Base-by-base conservation (phyloP, 176 grass and related monocot species). In the Aegilops bicornis region DNA sequence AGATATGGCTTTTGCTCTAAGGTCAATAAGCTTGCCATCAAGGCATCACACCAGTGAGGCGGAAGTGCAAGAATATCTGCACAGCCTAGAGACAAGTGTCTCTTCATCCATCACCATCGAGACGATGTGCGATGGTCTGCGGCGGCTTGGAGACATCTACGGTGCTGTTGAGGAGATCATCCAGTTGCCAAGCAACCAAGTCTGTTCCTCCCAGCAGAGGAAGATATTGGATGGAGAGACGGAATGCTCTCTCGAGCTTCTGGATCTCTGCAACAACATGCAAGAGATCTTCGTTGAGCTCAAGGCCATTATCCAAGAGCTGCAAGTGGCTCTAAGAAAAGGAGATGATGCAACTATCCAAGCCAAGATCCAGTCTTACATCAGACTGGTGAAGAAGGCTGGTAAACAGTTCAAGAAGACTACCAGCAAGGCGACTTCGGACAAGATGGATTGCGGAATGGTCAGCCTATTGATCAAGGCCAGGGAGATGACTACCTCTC, bases 211-310 rank as follows among this genome's bases (percentile, higher is more conserved):
- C 7, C 81, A 84, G 64, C 86, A 94, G 23, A 86, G 83, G 78
- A 91, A 83, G 66, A 76, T 70, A 60, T 33, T 97, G 11, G 90
- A 97, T 75, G 62, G 72, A 54, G 89, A 94, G 67, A 76, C 83
- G 5, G 87, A 90, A 54, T 40, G 14, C 25, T 94, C 92, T 15
- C 79, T 90, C 20, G 24, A 50, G 47, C 64, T 90, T 2, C 52
- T 94, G 31, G 92, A 94, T 73, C 73, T 90, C 64, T 94, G 87
- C 60, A 79, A 68, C 7, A 33, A 61, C 13, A 58, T 89, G 82
- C 82, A 87, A 39, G 78, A 87, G 39, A 83, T 29, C 77, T 89
- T 91, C 22, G 20, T 7, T 7, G 67, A 80, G 29, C 66, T 85
- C 39, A 94, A 90, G 70, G 39, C 27, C 20, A 67, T 45, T 23